These are phyloP conservation scores for Bryoerythrophyllum caledonicum DNA, from an alignment of 225 moss, liverwort and hornwort species.

Conservation along the genomic window DNA sequence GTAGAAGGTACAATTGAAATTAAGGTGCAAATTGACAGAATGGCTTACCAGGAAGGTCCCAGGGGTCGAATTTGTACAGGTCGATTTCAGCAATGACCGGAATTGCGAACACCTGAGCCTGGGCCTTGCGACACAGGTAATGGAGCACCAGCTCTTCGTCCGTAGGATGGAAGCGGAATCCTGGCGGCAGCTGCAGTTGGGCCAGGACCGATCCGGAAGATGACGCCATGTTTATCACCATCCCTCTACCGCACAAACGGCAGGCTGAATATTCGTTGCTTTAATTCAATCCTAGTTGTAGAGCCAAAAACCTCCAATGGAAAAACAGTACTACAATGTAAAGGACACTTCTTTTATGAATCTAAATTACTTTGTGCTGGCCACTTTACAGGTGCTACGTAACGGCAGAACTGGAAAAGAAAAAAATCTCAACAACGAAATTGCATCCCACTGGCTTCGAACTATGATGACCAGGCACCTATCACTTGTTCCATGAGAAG, in stretches of 20 bases:
- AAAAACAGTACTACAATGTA: not conserved
- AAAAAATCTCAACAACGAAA: not conserved
- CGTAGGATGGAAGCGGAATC: constrained; percentile 94
- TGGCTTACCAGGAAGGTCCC: constrained; percentile 87
- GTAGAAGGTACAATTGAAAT: not conserved
- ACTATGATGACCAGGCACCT: constrained; percentile 27
- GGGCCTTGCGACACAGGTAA: constrained; percentile 86
- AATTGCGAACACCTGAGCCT: constrained; percentile 63
- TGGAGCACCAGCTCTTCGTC: constrained; percentile 93
- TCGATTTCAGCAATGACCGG: constrained; percentile 93
- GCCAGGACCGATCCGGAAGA: constrained; percentile 47
- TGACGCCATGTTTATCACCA: constrained; percentile 47
- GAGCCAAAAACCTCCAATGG: constrained; percentile 26
- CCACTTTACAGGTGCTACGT: constrained; percentile 6
- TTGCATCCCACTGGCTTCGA: not conserved
- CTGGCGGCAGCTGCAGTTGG: constrained; percentile 81
- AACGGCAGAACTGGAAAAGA: not conserved
- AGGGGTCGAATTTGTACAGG: constrained; percentile 96
- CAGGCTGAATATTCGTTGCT: not conserved
- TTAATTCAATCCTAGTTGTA: constrained; percentile 1
- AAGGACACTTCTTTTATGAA: not conserved
- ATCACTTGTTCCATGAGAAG: constrained; percentile 10
- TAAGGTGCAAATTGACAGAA: not conserved
- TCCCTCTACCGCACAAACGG: not conserved
- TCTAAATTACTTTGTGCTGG: not conserved